Base-by-base conservation (phyloP, 352 stramenopile genomes). In the Phytophthora tentaculata region DNA sequence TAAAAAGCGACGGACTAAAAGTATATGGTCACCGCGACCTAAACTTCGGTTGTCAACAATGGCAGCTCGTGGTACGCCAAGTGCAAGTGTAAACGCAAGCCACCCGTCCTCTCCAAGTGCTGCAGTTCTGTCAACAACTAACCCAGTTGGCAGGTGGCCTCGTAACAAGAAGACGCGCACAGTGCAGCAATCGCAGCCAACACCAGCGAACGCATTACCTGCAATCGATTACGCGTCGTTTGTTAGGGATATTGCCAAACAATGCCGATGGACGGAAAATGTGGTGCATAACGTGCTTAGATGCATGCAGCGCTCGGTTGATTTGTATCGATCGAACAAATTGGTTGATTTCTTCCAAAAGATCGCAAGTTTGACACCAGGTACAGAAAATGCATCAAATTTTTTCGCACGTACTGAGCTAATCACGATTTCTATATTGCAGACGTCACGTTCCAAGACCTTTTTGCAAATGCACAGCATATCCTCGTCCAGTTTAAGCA, bases 401-500 rank as follows among this genome's bases (percentile, higher is more conserved):
- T 17, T n/a, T 52, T 17, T 41, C 19, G 17, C 5, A 32, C 5
- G 28, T 39, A 5, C 4, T 28, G 16, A 32, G 9, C 64, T 76
- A 56, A 69, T 32, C 3, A 22, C 58, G 23, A 17, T 9, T 47
- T 41, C 41, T 48, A 10, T 9, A 57, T 62, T 62, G 9, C 35
- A 87, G 79, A 56, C 17, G 32, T 80, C 20, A 77, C 54, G 20
- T 64, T 81, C 52, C 55, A 57, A 44, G 65, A 77, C 8, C 45
- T 83, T 22, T 77, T 79, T 17, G 63, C 67, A 24, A 26, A 76
- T 41, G 76, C 48, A 6, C 60, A 83, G 13, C 49, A 70, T n/a
- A 78, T 87, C 53, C 19, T 89, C 16, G 77, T 67, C 24, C 41
- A 71, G 28, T 86, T 84, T 59, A 57, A 86, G 44, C 54, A 79